A percentile compares a stretch with the other conserved stretches of the same genome.
phyloP scores from a whole-genome alignment of 805 yeast genomes.

The Candida oleophila region DNA sequence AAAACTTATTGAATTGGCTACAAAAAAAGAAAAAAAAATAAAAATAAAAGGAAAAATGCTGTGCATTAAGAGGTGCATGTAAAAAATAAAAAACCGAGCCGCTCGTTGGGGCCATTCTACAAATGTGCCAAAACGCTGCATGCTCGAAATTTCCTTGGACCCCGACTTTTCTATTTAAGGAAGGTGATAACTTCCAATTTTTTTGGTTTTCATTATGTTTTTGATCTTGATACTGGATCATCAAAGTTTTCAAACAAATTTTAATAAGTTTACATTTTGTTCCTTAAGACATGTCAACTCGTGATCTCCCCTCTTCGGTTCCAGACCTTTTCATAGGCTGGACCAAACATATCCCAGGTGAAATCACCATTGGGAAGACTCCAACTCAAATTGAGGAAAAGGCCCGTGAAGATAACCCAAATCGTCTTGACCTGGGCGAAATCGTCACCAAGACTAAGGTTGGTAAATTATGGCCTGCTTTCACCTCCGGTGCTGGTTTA shows the following conservation, averaged over 20 bases:
- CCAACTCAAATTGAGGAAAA: conserved; percentile 9
- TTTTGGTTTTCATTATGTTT: no score
- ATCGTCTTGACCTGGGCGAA: conserved; percentile 7
- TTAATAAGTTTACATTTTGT: no score
- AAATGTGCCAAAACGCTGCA: neutral
- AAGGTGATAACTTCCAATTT: neutral
- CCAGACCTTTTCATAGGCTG: conserved; percentile 31
- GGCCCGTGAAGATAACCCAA: conserved; percentile 16
- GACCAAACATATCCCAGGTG: conserved; percentile 34
- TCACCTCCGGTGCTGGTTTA: conserved; percentile 82
- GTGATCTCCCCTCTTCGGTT: conserved; percentile 45
- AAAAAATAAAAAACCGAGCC: neutral
- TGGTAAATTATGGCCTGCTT: conserved; percentile 50
- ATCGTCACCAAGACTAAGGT: conserved; percentile 9
- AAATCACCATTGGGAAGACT: conserved; percentile 29
- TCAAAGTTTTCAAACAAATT: no score
- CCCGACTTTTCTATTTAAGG: neutral
- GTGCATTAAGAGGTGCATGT: neutral
- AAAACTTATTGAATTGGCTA: no score
- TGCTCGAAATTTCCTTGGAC: neutral
- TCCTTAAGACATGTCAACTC: conserved; percentile 13
- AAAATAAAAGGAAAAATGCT: no score
- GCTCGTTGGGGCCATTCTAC: neutral
- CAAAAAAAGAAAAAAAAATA: no score
- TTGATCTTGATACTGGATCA: no score